A percentile compares a stretch with the other conserved stretches of the same genome.
Conservation (phyloP, 164 flowering plant genomes). For the Euptelea pleiosperma region DNA sequence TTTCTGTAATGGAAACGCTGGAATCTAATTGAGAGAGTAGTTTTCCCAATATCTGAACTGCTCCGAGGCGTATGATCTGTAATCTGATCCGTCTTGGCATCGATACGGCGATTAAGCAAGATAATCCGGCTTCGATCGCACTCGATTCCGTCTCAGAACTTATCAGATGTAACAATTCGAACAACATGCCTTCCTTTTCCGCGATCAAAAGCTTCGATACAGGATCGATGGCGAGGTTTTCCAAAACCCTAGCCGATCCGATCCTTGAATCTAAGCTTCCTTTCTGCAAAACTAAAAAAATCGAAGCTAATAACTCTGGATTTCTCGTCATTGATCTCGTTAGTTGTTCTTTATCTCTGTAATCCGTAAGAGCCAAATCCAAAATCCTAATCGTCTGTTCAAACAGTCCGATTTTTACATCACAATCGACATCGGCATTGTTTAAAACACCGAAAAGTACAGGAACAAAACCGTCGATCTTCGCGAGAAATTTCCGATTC, state of each 20-base stretch:
- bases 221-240: conserved; percentile 30
- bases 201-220: conserved; percentile 41
- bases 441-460: conserved; percentile 34
- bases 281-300: conserved; percentile 29
- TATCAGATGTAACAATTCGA: conserved; percentile 34
- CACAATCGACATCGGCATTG: conserved; percentile 5
- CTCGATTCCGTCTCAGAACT: conserved; percentile 24
- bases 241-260: conserved; percentile 39
- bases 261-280: conserved; percentile 39
- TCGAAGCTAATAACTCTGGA: conserved; percentile 28
- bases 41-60: conserved; percentile 27
- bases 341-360: conserved; percentile 16
- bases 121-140: conserved; percentile 42
- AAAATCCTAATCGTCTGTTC: conserved; percentile 35
- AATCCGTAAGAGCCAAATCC: conserved; percentile 25
- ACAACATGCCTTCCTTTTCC: conserved; percentile 37
- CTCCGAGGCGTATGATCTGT: conserved; percentile 44
- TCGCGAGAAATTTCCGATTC: conserved; percentile 41
- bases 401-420: conserved; percentile 8
- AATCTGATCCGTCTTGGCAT: conserved; percentile 31
- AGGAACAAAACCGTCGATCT: conserved; percentile 33
- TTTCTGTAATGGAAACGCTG: conserved; percentile 33
- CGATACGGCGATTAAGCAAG: conserved; percentile 45
- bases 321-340: conserved; percentile 19
- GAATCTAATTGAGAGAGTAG: conserved; percentile 24